phyloP scores from a whole-genome alignment of 768 basidiomycete genomes.

The Auricularia cornea region DNA sequence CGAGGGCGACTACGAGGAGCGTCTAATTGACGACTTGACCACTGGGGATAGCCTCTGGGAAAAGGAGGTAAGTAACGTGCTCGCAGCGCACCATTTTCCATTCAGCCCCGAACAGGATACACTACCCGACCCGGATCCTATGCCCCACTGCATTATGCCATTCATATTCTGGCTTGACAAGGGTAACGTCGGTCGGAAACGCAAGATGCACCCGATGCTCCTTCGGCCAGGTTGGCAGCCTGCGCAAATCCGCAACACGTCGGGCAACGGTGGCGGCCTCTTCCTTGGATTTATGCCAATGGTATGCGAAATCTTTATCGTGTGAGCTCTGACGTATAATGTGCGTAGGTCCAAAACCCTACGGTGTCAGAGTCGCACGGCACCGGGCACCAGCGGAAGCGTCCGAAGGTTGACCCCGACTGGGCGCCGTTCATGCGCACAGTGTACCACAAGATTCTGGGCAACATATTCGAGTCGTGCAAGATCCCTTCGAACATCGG shows the following conservation, averaged over 20 bases:
- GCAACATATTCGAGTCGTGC: conserved; percentile 15
- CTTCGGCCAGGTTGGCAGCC: conserved; percentile 20
- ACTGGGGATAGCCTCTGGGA: conserved; percentile 23
- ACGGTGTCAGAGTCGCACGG: conserved; percentile 19
- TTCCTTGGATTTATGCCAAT: conserved; percentile 23
- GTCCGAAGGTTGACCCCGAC: conserved; percentile 12
- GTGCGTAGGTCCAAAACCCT: conserved; percentile 10
- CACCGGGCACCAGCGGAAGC: no score
- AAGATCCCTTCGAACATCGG: conserved; percentile 15
- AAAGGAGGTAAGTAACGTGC: conserved; percentile 15
- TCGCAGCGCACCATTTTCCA: neutral
- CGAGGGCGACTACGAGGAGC: conserved; percentile 10
- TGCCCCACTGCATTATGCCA: no score
- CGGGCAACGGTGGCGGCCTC: conserved; percentile 26
- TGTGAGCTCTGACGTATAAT: neutral
- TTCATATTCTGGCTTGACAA: conserved; percentile 23
- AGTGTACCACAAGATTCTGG: conserved; percentile 23
- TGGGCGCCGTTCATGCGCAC: conserved; percentile 22
- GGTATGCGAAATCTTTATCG: conserved; percentile 9
- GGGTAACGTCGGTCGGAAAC: conserved; percentile 20
- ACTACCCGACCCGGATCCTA: no score
- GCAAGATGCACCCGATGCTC: conserved; percentile 23
- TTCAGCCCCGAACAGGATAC: no score
- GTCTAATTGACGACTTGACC: conserved; percentile 20
- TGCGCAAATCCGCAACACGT: conserved; percentile 20